Conservation (phyloP, 352 stramenopile genomes). For the Phytophthora capsici region DNA sequence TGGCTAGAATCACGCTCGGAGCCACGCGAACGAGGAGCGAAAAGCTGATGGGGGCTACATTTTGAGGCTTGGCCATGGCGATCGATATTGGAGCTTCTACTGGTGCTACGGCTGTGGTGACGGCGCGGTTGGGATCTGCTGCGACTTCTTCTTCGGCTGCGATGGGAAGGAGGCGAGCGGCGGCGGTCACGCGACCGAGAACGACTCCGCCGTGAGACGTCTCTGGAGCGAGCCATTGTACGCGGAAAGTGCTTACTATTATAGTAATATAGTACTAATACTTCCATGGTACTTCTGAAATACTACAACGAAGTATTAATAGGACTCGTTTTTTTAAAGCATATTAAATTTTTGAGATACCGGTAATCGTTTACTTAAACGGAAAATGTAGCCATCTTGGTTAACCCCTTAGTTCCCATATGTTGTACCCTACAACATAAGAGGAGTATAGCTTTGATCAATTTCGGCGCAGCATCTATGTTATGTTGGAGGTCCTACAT, state of each 20-base stretch:
- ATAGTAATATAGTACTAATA: too few relatives aligned
- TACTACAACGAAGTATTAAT: too few relatives aligned
- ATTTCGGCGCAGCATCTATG: too few relatives aligned
- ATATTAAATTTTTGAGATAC: too few relatives aligned
- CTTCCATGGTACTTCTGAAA: too few relatives aligned
- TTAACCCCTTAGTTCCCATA: too few relatives aligned
- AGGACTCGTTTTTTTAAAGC: too few relatives aligned
- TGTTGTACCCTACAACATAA: too few relatives aligned
- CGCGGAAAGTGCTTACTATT: background rate
- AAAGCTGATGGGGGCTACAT: conserved; percentile 20
- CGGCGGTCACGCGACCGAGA: conserved; percentile 24
- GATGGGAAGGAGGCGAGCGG: conserved; percentile 6
- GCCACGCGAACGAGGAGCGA: conserved; percentile 13
- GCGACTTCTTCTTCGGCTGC: conserved; percentile 33
- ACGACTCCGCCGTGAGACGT: conserved; percentile 24
- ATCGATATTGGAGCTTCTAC: conserved; percentile 12
- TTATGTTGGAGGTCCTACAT: too few relatives aligned
- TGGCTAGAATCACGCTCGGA: conserved; percentile 7
- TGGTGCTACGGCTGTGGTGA: conserved; percentile 26
- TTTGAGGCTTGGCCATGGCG: conserved; percentile 6
- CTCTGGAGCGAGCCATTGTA: conserved; percentile 29
- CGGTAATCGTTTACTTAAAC: too few relatives aligned
- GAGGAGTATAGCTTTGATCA: too few relatives aligned
- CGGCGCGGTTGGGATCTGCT: conserved; percentile 1
- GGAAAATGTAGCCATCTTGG: too few relatives aligned